Evolutionary conservation across 306 rosid genomes (phyloP).

Genomic region (Prunus fruticosa): DNA sequence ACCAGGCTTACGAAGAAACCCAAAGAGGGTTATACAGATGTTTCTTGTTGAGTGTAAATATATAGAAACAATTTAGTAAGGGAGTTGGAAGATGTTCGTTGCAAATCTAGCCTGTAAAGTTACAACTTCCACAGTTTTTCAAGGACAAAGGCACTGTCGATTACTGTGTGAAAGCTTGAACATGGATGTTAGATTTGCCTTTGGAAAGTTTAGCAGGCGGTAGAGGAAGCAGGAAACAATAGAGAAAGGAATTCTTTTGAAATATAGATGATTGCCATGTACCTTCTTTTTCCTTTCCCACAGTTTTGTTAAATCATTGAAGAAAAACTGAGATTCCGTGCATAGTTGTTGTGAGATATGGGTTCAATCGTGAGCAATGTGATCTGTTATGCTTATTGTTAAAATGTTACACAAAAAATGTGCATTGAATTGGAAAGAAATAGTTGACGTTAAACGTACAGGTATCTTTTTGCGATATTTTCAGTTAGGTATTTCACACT

Average conservation of each 20-base stretch:
- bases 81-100: constrained; percentile 29
- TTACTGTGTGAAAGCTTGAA: constrained; percentile 30
- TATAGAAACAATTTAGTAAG: constrained; percentile 41
- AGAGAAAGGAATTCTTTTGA: constrained; percentile 34
- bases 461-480: not conserved
- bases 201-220: constrained; percentile 18
- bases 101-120: constrained; percentile 31
- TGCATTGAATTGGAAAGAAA: constrained; percentile 41
- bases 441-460: not conserved
- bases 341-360: constrained; percentile 25
- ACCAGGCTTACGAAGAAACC: constrained; percentile 48
- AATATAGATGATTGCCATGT: constrained; percentile 10
- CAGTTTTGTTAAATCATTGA: constrained; percentile 36
- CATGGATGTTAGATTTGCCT: constrained; percentile 25
- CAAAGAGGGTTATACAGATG: constrained; percentile 26
- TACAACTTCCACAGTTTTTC: no score
- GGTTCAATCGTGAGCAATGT: constrained; percentile 24
- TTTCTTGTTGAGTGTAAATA: constrained; percentile 40
- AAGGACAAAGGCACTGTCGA: constrained; percentile 22
- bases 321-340: constrained; percentile 39
- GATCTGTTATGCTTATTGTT: not conserved
- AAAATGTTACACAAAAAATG: constrained; percentile 11
- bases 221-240: constrained; percentile 31
- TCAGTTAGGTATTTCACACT: not conserved
- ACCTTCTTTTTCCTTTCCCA: constrained; percentile 31